These are phyloP conservation scores for Exidia glandulosa DNA, from an alignment of 768 basidiomycete genomes.

Conservation along the genomic window DNA sequence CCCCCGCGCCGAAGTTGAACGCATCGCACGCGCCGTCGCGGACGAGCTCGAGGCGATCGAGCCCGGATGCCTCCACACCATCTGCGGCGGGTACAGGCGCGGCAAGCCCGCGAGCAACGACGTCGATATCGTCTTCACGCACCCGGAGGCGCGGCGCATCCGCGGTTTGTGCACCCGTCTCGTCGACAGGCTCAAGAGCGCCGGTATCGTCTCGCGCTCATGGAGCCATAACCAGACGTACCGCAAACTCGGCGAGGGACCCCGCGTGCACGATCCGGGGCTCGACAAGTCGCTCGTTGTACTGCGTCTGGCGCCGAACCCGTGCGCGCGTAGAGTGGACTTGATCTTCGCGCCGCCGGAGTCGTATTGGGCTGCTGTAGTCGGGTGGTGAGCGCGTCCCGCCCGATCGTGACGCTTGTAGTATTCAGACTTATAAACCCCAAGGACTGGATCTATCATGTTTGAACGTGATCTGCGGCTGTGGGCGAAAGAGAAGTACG, in stretches of 20 bases:
- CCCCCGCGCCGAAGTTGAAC: conserved; percentile 63
- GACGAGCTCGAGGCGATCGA: conserved; percentile 51
- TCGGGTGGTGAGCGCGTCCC: conserved; percentile 57
- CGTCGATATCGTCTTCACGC: conserved; percentile 82
- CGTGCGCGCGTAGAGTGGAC: conserved; percentile 46
- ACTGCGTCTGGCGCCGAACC: conserved; percentile 46
- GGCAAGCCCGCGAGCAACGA: conserved; percentile 78
- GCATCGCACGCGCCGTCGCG: conserved; percentile 60
- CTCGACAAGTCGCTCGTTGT: conserved; percentile 81
- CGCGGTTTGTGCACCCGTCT: conserved; percentile 53
- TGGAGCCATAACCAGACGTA: conserved; percentile 20
- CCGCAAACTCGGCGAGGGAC: conserved; percentile 41
- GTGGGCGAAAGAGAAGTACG: conserved; percentile 52
- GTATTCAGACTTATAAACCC: neutral
- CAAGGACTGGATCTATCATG: conserved; percentile 80
- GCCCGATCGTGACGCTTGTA: neutral
- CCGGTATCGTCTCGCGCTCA: neutral
- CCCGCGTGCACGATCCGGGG: conserved; percentile 60
- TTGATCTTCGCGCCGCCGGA: conserved; percentile 69
- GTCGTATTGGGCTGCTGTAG: conserved; percentile 78
- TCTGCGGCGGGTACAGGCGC: conserved; percentile 84
- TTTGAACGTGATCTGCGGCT: conserved; percentile 77
- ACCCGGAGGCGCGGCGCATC: conserved; percentile 44
- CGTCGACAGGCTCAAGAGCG: conserved; percentile 39
- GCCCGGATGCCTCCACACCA: conserved; percentile 58